Evolutionary conservation across 306 rosid genomes (phyloP).

Genomic region (Alnus glutinosa): DNA sequence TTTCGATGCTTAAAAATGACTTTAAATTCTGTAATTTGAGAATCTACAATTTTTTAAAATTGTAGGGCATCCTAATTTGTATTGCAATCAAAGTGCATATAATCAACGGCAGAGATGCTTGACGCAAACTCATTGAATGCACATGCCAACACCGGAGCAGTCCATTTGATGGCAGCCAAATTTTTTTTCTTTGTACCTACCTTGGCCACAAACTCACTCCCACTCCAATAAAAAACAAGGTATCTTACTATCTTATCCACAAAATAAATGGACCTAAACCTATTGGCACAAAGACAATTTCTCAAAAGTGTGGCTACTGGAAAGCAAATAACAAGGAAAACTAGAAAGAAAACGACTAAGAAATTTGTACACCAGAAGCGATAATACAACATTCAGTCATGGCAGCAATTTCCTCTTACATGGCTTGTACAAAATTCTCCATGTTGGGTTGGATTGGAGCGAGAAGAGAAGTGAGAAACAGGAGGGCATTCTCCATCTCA

Average conservation of each 20-base stretch:
- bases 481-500: slow-evolving; percentile 40
- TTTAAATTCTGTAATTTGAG: too few species aligned
- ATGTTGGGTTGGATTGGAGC: slow-evolving; percentile 48
- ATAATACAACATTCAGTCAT: slow-evolving; percentile 38
- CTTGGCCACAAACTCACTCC: slow-evolving; percentile 35
- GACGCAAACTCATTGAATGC: not conserved
- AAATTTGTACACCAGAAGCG: slow-evolving; percentile 8
- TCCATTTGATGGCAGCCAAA: slow-evolving; percentile 5
- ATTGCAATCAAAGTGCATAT: not conserved
- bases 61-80: too few species aligned
- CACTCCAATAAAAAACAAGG: slow-evolving; percentile 25
- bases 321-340: slow-evolving; percentile 20
- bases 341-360: not conserved
- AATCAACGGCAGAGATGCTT: slow-evolving; percentile 1
- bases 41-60: too few species aligned
- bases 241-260: slow-evolving; percentile 70
- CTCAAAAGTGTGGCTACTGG: slow-evolving; percentile 1
- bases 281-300: slow-evolving; percentile 8
- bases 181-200: slow-evolving; percentile 7
- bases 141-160: slow-evolving; percentile 27
- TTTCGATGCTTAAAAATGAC: too few species aligned
- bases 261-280: slow-evolving; percentile 19
- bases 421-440: slow-evolving; percentile 57
- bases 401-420: slow-evolving; percentile 73
- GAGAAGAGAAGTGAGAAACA: slow-evolving; percentile 36